Evolutionary conservation across 164 flowering plant species (phyloP).

Genomic region (Saururus chinensis): DNA sequence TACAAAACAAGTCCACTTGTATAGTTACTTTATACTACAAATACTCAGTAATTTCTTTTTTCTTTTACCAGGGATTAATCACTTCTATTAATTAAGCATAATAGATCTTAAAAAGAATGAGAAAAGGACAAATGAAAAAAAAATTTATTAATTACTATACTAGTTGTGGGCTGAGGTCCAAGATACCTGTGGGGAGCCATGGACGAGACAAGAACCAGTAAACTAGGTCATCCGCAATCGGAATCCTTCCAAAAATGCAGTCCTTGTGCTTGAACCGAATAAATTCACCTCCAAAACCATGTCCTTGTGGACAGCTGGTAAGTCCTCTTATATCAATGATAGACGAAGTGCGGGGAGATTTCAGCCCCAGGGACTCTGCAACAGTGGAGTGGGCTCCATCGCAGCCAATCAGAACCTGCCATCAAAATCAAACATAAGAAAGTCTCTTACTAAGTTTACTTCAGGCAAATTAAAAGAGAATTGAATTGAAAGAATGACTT

Average conservation of each 20-base stretch:
- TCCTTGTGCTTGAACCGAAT: slow-evolving; percentile 7
- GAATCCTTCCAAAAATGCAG: slow-evolving; percentile 22
- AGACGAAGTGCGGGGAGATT: slow-evolving; percentile 14
- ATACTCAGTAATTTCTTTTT: too few relatives aligned
- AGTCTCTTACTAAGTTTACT: too few relatives aligned
- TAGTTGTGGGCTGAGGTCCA: too few relatives aligned
- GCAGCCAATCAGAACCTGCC: slow-evolving; percentile 46
- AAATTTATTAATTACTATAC: too few relatives aligned
- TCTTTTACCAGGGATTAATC: too few relatives aligned
- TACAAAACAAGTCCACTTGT: too few relatives aligned
- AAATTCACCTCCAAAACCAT: slow-evolving; percentile 20
- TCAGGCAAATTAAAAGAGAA: too few relatives aligned
- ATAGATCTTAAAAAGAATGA: too few relatives aligned
- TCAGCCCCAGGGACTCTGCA: slow-evolving; percentile 27
- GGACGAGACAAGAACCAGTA: slow-evolving; percentile 29
- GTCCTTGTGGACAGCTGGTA: slow-evolving; percentile 33
- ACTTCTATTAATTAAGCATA: too few relatives aligned
- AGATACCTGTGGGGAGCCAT: slow-evolving; percentile 19
- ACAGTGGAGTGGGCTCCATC: slow-evolving; percentile 43
- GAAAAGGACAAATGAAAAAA: too few relatives aligned
- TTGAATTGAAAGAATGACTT: background rate
- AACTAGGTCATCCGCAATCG: slow-evolving; percentile 23
- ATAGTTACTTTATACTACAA: too few relatives aligned
- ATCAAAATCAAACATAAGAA: background rate
- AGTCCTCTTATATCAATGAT: slow-evolving; percentile 24